Evolutionary conservation across 2,329 filamentous ascomycete species (phyloP).

Genomic region (Calycina herbarum): DNA sequence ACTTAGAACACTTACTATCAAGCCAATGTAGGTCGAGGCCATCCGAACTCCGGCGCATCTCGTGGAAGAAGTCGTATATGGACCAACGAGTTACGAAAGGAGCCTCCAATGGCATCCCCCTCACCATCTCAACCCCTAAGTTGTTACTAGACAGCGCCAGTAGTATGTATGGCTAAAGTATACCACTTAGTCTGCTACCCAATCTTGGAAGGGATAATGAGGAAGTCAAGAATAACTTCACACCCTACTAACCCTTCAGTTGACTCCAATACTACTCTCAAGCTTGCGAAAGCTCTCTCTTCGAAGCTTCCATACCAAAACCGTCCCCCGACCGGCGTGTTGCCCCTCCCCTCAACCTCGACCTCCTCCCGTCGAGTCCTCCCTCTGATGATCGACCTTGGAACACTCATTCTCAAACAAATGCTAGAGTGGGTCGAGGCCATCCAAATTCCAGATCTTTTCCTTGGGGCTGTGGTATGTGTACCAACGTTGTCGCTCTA

Average conservation of each 20-base stretch:
- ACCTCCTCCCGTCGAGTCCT: conserved; percentile 29
- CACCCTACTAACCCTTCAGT: conserved; percentile 40
- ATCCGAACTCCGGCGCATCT: conserved; percentile 51
- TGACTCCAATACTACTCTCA: conserved; percentile 51
- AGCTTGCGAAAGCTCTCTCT: conserved; percentile 12
- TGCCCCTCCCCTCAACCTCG: conserved; percentile 24
- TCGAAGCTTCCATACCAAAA: conserved; percentile 9
- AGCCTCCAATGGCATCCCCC: conserved; percentile 52
- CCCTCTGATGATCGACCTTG: conserved; percentile 39
- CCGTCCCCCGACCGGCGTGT: conserved; percentile 10
- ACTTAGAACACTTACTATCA: too few species aligned
- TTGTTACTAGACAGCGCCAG: too few species aligned
- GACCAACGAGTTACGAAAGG: conserved; percentile 73
- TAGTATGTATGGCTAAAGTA: conserved; percentile 71
- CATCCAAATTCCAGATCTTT: conserved; percentile 51
- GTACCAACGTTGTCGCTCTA: conserved; percentile 68
- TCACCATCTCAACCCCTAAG: too few species aligned
- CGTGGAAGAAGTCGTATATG: conserved; percentile 81
- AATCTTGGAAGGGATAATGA: conserved; percentile 62
- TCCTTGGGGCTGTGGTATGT: conserved; percentile 78
- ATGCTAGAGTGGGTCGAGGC: conserved; percentile 44
- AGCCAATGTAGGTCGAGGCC: conserved; percentile 45
- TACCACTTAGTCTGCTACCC: conserved; percentile 61
- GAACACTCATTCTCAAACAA: conserved; percentile 53
- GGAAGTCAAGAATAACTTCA: too few species aligned